These are phyloP conservation scores for Populus alba DNA, from an alignment of 345 rosid species.

Conservation along the genomic window DNA sequence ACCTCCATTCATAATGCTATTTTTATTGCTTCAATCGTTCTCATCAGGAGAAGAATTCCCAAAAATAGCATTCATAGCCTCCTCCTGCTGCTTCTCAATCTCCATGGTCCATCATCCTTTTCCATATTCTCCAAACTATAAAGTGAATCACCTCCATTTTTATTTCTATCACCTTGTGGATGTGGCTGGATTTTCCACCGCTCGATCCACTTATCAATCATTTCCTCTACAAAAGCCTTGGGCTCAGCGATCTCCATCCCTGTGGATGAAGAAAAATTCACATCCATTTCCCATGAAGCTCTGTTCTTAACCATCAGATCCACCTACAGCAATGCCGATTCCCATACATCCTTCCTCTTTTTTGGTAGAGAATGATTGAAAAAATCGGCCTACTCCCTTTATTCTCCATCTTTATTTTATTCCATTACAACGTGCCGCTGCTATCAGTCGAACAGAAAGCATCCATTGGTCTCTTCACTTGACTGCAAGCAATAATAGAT, in stretches of 20 bases:
- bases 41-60: slow-evolving; percentile 49
- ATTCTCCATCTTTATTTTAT: background rate
- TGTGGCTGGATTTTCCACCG: slow-evolving; percentile 38
- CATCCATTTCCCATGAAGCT: too few species aligned
- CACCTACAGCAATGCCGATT: slow-evolving; percentile 53
- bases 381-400: background rate
- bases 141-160: slow-evolving; percentile 29
- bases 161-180: slow-evolving; percentile 17
- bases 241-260: too few species aligned
- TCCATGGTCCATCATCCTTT: slow-evolving; percentile 40
- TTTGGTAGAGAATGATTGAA: too few species aligned
- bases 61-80: slow-evolving; percentile 37
- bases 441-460: too few species aligned
- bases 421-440: too few species aligned
- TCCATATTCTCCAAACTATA: slow-evolving; percentile 82
- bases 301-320: too few species aligned
- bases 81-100: slow-evolving; percentile 59
- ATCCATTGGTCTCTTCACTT: too few species aligned
- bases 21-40: too few species aligned
- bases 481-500: too few species aligned
- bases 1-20: too few species aligned
- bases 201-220: slow-evolving; percentile 80
- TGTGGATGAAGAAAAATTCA: too few species aligned
- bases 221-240: slow-evolving; percentile 34
- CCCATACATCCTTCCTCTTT: too few species aligned